Base-by-base conservation (phyloP, 2,329 filamentous ascomycete species). In the Phyllosticta citrichinensis region DNA sequence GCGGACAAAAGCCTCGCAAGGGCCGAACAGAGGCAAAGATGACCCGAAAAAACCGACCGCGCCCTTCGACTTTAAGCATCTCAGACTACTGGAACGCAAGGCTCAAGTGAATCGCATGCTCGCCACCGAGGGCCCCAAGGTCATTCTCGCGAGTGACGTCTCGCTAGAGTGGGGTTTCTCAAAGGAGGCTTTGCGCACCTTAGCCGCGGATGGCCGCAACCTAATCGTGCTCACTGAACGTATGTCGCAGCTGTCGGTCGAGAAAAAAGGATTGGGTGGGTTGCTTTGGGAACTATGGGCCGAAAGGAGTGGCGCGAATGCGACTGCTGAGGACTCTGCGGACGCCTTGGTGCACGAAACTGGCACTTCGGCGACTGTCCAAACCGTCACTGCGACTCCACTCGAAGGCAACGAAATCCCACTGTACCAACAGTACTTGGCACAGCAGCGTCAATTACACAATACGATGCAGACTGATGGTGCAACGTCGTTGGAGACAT, bases 91-190 rank as follows among this genome's bases (percentile, higher is more conserved):
- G 2, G 93, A 97, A 70, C 85, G 88, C 57, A 89, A 85, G 71
- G 86, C 87, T 6, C 90, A 93, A 71, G 81, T 97, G 11, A 84
- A 90, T 59, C 87, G 85, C 67, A 80, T 94, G 61, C 71, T 87
- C 10, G 62, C 76, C 80, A 66, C 79, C 20, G 71, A 74, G 54
- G 77, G 77, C 22, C 81, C 85, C 69, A 75, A 86, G 58, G 91
- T 99, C 17, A 94, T 99, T 57, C 79, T 99, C 61, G 92, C 94
- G 2, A 97, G 91, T 66, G 93, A 97, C 71, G 83, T 86, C 3
- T 95, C 89, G 30, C 76, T 97, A 20, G 91, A 96, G 67, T 99
- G 94, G 94, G 94, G 94, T 0, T 96, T 96, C 69, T 95, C 94
- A 0, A 90, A 88, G 68, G 86, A 93, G 58, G 80, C 92, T 0